A percentile compares a stretch with the other conserved stretches of the same genome.
Conservation (phyloP, 345 rosid genomes). For the Hypericum perforatum region DNA sequence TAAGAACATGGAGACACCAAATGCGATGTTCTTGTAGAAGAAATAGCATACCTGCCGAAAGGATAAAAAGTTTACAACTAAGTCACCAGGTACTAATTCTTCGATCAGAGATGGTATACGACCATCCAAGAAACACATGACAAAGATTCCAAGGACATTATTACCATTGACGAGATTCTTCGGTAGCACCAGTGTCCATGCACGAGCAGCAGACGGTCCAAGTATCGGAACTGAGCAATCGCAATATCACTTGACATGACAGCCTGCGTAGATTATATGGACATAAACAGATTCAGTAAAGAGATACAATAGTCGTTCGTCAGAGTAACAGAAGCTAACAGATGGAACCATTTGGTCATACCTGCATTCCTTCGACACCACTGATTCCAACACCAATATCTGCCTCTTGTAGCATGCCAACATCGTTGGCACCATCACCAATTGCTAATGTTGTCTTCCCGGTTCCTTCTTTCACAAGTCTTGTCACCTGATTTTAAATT, state of each 20-base stretch:
- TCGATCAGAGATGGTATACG: neutral
- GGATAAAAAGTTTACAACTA: neutral
- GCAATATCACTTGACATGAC: constrained; percentile 98
- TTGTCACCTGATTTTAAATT: constrained; percentile 51
- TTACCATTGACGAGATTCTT: constrained; percentile 89
- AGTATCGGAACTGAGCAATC: constrained; percentile 74
- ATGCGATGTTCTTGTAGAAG: constrained; percentile 95
- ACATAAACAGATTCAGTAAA: neutral
- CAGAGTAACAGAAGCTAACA: neutral
- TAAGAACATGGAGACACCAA: constrained; percentile 84
- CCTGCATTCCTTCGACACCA: constrained; percentile 98
- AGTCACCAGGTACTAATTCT: constrained; percentile 4
- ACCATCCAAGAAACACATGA: neutral
- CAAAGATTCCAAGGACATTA: neutral
- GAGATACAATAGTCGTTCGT: too few relatives aligned
- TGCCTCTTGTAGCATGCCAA: constrained; percentile 99
- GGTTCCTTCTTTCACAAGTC: constrained; percentile 72
- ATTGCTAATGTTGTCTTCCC: constrained; percentile 83
- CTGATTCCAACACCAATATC: constrained; percentile 95
- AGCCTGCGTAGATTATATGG: constrained; percentile 35
- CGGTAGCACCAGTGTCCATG: constrained; percentile 99
- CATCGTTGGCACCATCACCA: constrained; percentile 98
- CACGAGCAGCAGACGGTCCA: constrained; percentile 85
- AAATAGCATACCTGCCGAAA: constrained; percentile 77
- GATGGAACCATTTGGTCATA: constrained; percentile 10